Base-by-base conservation (phyloP, 805 yeast genomes). In the Wickerhamiella nectarea region DNA sequence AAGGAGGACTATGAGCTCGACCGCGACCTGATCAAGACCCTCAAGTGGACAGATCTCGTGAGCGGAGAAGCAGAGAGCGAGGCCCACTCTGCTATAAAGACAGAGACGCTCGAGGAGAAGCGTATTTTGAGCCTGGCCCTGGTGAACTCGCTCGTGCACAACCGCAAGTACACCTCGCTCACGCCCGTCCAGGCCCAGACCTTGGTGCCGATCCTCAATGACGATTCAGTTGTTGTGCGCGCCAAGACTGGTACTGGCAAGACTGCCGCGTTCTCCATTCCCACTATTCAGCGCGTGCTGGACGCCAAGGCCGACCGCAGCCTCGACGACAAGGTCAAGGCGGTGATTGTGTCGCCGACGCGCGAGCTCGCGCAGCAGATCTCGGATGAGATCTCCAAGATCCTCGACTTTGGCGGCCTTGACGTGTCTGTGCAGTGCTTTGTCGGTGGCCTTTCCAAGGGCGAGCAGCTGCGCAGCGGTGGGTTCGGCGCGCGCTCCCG, bases 211-310 rank as follows among this genome's bases (percentile, higher is more conserved):
- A 83, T 91, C 50, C 94, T 89, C 58, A 63, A 93, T 26, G 59
- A 67, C 14, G 63, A 66, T 25, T 87, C 89, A 50, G 67, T 84
- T 35, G 84, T 86, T 18, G 86, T 85, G 31, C 71, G 94, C 55
- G 95, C 96, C 21, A 84, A 84, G 60, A 86, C 96, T 3, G 96
- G 96, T 59, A 86, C 96, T 2, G 96, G 96, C 56, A 86, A 86
- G 60, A 86, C 96, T 0, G 75, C 82, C 49, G 93, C 95, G 0
- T 86, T 84, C 60, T 79, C 87, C 48, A 67, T 87, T 35, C 95
- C 95, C 2, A 64, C 82, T 10, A 64, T 84, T 37, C 80, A 84
- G 56, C 71, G 74, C 37, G 62, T 70, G 46, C 50, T 65, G 56
- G 62, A 64, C 56, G 50, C 65, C 51, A 54, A 54, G 46, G 57